Evolutionary conservation across 345 rosid species (phyloP), one percentile per base, ranked within the genome.

Genomic region (Leavenworthia alabamica): DNA sequence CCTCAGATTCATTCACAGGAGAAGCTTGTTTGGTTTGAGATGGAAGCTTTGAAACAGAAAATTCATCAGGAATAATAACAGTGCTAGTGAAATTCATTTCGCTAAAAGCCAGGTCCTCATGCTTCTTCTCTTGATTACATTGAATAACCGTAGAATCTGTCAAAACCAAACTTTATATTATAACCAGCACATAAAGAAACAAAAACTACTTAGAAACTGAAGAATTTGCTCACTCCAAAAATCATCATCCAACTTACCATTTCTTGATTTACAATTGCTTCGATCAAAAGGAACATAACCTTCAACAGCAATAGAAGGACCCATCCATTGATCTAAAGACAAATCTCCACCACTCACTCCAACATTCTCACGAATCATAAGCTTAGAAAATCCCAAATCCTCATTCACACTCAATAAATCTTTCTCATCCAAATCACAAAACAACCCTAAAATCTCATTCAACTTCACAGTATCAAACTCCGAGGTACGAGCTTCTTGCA

Each of bases 271-370:
- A 39, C 54, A 41, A 51, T 50, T 62, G 22, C 66, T 55, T 19
- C 78, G 74, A 44, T 59, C 60, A 3, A 64, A 70, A 2, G 96
- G 97, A 68, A 87, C 84, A 74, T 89, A 86, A 49, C 99, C 97
- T 75, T 92, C 96, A 62, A 92, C 81, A 24, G 97, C 91, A 77
- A 78, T 73, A 8, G 91, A 82, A 29, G 91, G 83, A 58, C 95
- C 96, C 62, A 64, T 66, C 82, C 83, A 81, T 51, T 79, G 48
- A 44, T 81, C 81, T 41, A 67, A 35, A 32, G 74, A 27, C 36
- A 68, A 68, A 20, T 75, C 82, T 58, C 75, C 84, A 9, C 36
- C 57, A 33, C 46, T 59, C 6, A n/a, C 46, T 19, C 59, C 80
- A 27, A 23, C 58, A 24, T 82, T 85, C 82, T 86, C 96, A 46